Base-by-base conservation (phyloP, 176 grass and related monocot species). In the Paspalum notatum region DNA sequence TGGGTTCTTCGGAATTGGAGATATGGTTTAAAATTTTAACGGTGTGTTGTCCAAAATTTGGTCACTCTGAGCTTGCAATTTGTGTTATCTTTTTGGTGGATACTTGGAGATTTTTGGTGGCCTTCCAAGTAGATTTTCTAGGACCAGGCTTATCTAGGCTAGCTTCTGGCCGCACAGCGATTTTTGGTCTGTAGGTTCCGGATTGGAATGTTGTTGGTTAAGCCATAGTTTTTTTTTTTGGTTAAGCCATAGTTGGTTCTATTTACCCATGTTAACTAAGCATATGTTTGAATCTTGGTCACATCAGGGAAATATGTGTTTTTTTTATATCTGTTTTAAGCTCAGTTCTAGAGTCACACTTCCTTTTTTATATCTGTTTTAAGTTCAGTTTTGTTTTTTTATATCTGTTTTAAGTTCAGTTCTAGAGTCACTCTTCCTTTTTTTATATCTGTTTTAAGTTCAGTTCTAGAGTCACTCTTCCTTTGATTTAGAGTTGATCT, bases 11-110 rank as follows among this genome's bases (percentile, higher is more conserved):
- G 46, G 26, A 71, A 15, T 26, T 81, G 41, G 8, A 65, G 9
- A 81, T 70, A 63, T 65, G 44, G 53, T 55, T 76, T 75, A 11
- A 81, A 85, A 47, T 81, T 74, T 53, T 81, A 20, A 63, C 21
- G 21, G 10, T 11, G 56, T 17, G n/a, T 5, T 85, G 12, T 55
- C 45, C 39, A 47, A 32, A 85, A 32, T 71, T 76, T 45, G n/a
- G 55, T 76, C 82, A 76, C 7, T 2, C 38, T 50, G 45, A 75
- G 62, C 82, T 67, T 76, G 38, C 45, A 0, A 46, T 49, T 46
- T 70, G 37, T 12, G 12, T 75, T 62, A 39, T 80, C 20, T 57
- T 48, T 62, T 76, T 71, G 5, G 26, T 71, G 15, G 62, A 37
- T 66, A 22, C 74, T 84, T 80, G 9, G 32, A 62, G 39, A 21